A percentile compares a stretch with the other conserved stretches of the same genome.
Conservation (phyloP, 176 grass and related monocot species). For the Dendrocalamus sinicus region DNA sequence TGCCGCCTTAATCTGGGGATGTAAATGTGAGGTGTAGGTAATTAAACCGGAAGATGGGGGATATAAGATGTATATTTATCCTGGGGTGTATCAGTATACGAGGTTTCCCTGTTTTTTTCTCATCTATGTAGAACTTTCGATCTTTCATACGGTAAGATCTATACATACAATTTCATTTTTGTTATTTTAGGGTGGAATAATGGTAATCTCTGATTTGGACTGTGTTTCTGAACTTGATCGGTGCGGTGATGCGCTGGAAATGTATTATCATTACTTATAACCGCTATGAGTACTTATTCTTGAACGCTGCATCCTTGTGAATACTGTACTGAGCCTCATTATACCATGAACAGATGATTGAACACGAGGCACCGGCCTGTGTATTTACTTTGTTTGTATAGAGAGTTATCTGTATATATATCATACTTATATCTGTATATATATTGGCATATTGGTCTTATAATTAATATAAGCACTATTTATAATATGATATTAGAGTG, state of each 20-base stretch:
- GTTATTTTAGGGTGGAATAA: not conserved
- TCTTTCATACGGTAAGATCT: not conserved
- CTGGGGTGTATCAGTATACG: constrained; percentile 47
- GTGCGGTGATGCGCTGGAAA: not conserved
- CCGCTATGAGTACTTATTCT: not conserved
- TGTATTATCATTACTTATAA: not conserved
- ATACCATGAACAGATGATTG: not conserved
- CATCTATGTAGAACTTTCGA: not conserved
- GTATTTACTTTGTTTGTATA: no score
- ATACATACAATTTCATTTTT: not conserved
- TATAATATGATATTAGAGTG: no score
- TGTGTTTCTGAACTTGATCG: not conserved
- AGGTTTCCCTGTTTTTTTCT: not conserved
- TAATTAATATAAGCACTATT: no score
- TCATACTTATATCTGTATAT: no score
- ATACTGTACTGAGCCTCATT: not conserved
- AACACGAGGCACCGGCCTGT: not conserved
- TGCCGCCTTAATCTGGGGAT: constrained; percentile 32
- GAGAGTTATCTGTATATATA: no score
- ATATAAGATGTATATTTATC: constrained; percentile 49
- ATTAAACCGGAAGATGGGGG: constrained; percentile 21
- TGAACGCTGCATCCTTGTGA: no score
- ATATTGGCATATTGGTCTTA: no score
- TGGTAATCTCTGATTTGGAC: not conserved
- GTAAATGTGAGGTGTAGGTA: constrained; percentile 61